Percentiles rank a stretch among this genome's conserved stretches.
Conservation (phyloP, 768 basidiomycete species). For the Pleurotus cornucopiae region DNA sequence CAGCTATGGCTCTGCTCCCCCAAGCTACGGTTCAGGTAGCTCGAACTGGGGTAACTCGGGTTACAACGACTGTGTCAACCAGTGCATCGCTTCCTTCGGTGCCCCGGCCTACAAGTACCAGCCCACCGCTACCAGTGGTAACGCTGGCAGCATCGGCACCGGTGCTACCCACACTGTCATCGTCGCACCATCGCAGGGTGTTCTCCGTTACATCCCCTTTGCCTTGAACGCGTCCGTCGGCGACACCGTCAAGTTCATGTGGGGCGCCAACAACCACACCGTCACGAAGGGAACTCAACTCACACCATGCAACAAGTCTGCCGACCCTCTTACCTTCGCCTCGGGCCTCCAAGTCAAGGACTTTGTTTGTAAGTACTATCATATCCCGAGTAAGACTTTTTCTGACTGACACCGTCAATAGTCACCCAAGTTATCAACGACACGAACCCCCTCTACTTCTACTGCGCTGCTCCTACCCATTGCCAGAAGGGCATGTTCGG, state of each 20-base stretch:
- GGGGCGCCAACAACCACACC: conserved; percentile 77
- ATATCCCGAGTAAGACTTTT: background rate
- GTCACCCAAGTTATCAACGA: conserved; percentile 71
- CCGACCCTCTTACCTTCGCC: conserved; percentile 46
- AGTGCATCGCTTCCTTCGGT: conserved; percentile 65
- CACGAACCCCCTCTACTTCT: conserved; percentile 71
- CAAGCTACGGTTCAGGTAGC: conserved; percentile 61
- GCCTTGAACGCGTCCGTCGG: conserved; percentile 72
- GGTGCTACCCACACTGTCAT: conserved; percentile 72
- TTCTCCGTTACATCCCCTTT: conserved; percentile 73
- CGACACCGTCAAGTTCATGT: conserved; percentile 73
- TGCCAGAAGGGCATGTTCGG: conserved; percentile 87
- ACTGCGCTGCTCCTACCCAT: conserved; percentile 66
- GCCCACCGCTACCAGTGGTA: conserved; percentile 28
- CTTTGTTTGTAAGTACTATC: conserved; percentile 53
- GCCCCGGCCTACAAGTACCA: conserved; percentile 26
- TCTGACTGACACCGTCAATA: conserved; percentile 14
- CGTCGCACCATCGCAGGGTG: conserved; percentile 74
- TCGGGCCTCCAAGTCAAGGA: conserved; percentile 60
- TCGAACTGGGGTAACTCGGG: conserved; percentile 51
- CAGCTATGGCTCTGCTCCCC: conserved; percentile 21
- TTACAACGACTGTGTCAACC: conserved; percentile 68
- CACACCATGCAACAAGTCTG: conserved; percentile 69
- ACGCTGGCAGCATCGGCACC: conserved; percentile 33
- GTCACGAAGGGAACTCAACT: conserved; percentile 75